These are phyloP conservation scores for Staphylotrichum longicolle DNA, from an alignment of 495 filamentous ascomycete species.

Conservation along the genomic window DNA sequence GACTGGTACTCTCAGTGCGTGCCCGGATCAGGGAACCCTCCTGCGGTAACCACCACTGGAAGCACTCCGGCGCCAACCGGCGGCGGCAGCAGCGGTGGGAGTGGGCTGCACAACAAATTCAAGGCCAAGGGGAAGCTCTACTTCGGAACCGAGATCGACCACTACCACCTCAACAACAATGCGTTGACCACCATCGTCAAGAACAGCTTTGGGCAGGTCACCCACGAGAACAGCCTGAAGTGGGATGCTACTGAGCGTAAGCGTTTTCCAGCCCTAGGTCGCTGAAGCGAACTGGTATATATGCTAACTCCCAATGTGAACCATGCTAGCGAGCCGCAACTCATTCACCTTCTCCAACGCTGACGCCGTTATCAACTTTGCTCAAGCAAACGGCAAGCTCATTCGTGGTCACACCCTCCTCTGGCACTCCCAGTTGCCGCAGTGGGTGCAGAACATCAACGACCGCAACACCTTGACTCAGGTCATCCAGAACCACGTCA, in stretches of 20 bases:
- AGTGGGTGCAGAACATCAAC: slow-evolving; percentile 55
- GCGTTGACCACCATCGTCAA: slow-evolving; percentile 54
- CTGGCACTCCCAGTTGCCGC: slow-evolving; percentile 63
- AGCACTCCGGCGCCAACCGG: slow-evolving; percentile 7
- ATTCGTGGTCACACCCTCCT: slow-evolving; percentile 61
- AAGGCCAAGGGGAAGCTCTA: slow-evolving; percentile 61
- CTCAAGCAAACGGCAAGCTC: slow-evolving; percentile 51
- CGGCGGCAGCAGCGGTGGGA: slow-evolving; percentile 9
- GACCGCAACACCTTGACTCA: slow-evolving; percentile 50
- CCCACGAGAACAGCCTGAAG: slow-evolving; percentile 66
- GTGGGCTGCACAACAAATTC: slow-evolving; percentile 51
- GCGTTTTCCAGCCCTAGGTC: not conserved
- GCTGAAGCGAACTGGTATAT: not conserved
- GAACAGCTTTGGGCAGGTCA: slow-evolving; percentile 59
- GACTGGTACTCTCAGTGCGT: slow-evolving; percentile 18
- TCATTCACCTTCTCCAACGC: slow-evolving; percentile 50
- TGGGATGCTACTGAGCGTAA: slow-evolving; percentile 44
- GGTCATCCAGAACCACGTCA: slow-evolving; percentile 59
- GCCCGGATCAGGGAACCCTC: slow-evolving; percentile 7
- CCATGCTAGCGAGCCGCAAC: slow-evolving; percentile 44
- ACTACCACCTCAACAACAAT: slow-evolving; percentile 49
- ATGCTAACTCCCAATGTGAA: slow-evolving; percentile 17
- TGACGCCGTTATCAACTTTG: slow-evolving; percentile 60
- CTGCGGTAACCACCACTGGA: not conserved
- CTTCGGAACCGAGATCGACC: slow-evolving; percentile 56